Base-by-base conservation (phyloP, 2,329 filamentous ascomycete species). In the Xylaria sp. region DNA sequence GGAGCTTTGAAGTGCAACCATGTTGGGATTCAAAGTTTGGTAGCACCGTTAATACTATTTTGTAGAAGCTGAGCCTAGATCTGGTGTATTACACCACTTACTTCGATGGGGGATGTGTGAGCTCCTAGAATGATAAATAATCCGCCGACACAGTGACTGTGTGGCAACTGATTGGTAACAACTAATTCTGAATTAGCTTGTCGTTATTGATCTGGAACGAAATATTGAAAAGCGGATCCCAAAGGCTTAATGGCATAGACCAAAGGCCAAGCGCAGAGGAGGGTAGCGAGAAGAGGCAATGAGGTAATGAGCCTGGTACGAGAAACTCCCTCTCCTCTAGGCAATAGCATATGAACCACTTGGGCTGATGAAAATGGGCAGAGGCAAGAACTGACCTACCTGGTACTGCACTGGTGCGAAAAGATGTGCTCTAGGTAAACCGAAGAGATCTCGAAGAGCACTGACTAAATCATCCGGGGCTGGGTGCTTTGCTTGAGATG, bases 341-440 rank as follows among this genome's bases (percentile, higher is more conserved):
- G n/a, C n/a, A n/a, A n/a, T n/a, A n/a, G n/a, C n/a, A n/a, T n/a
- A n/a, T n/a, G n/a, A n/a, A 49, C 38, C 15, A 54, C 23, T 4
- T 4, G 33, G 31, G 15, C n/a, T 8, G 40, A 58, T 1, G 19
- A 53, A 49, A 28, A 42, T 15, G 62, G 33, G 23, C 15, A 64
- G 37, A 19, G 15, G 49, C 4, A 17, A 12, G 15, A 25, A 21
- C 19, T 17, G 28, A 59, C 63, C 63, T 60, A 65, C 63, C 59
- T 50, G 23, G 14, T 2, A 14, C 17, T 42, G 50, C 35, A n/a
- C 19, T 11, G 47, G 40, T 52, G 31, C 21, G 38, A 31, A 8
- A 45, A 55, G 25, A 33, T 7, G 28, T 42, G 28, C 8, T 17
- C 15, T 11, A 19, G 15, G 15, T 25, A 52, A 45, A 49, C 31